Percentiles rank a stretch among this genome's conserved stretches.
phyloP scores from a whole-genome alignment of 768 basidiomycete species.

The Gelatoporia subvermispora region DNA sequence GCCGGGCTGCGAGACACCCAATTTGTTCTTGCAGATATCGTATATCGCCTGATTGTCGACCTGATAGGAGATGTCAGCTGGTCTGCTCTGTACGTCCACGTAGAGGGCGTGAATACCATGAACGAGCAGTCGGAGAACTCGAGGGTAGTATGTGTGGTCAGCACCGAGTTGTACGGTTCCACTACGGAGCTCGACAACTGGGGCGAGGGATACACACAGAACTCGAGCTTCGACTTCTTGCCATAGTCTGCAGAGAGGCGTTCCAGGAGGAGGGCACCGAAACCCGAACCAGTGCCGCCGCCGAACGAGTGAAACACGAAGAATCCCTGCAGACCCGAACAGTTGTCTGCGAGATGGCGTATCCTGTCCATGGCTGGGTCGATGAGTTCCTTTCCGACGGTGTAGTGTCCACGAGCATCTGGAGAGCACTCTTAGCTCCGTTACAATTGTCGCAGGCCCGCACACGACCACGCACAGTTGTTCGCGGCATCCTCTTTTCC shows the following conservation, averaged over 20 bases:
- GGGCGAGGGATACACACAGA: constrained; percentile 94
- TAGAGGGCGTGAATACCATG: constrained; percentile 60
- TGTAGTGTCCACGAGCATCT: constrained; percentile 99
- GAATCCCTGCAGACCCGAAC: constrained; percentile 95
- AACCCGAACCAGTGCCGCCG: constrained; percentile 97
- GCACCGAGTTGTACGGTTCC: constrained; percentile 95
- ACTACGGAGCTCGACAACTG: constrained; percentile 92
- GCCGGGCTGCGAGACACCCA: constrained; percentile 79
- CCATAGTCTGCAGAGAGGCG: constrained; percentile 95
- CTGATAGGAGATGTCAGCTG: constrained; percentile 30
- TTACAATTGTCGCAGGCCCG: background rate
- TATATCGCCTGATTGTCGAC: constrained; percentile 99
- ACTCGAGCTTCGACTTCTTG: constrained; percentile 98
- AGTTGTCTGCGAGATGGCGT: constrained; percentile 93
- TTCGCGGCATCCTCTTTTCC: constrained; percentile 99
- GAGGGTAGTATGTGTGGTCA: constrained; percentile 97
- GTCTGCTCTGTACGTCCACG: background rate
- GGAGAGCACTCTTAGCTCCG: constrained; percentile 12
- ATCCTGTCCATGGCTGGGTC: constrained; percentile 95
- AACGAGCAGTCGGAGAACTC: constrained; percentile 99
- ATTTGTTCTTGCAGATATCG: constrained; percentile 97
- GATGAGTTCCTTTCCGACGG: constrained; percentile 96
- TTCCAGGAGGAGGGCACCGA: constrained; percentile 94
- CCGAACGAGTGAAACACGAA: constrained; percentile 99
- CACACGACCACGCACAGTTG: constrained; percentile 65